Conservation (phyloP, 768 basidiomycete genomes). For the Tulasnella sp. region DNA sequence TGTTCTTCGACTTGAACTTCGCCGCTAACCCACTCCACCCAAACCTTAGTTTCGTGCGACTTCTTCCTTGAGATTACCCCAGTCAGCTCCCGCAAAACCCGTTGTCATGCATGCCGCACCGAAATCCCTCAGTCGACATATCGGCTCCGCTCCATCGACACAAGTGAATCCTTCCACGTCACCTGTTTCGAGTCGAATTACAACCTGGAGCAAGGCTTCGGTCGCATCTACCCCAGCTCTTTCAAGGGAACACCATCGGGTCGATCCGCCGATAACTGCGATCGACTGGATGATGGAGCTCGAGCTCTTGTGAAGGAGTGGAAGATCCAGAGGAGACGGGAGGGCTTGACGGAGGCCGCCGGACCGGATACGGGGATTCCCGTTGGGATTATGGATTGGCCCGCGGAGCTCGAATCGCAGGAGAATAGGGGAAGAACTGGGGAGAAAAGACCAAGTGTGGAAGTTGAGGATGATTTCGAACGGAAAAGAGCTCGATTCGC, state of each 20-base stretch:
- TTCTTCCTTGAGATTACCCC: constrained; percentile 18
- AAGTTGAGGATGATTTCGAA: constrained; percentile 14
- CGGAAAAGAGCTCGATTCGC: constrained; percentile 7
- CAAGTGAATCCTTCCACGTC: constrained; percentile 6
- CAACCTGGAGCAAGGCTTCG: constrained; percentile 23
- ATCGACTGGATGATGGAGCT: constrained; percentile 14
- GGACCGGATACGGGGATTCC: constrained; percentile 17
- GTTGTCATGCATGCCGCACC: constrained; percentile 11
- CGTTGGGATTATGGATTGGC: neutral
- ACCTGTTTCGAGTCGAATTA: constrained; percentile 7
- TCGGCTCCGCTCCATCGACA: constrained; percentile 17
- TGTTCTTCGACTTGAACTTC: neutral
- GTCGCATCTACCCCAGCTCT: constrained; percentile 20
- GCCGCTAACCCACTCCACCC: neutral
- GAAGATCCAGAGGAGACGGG: constrained; percentile 16
- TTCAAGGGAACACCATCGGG: neutral
- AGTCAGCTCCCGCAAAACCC: neutral
- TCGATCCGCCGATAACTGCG: neutral
- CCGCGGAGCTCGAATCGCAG: neutral
- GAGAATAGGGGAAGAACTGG: neutral
- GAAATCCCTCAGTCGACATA: constrained; percentile 18
- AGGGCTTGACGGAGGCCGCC: constrained; percentile 17
- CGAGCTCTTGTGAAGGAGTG: constrained; percentile 18
- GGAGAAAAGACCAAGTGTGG: constrained; percentile 4
- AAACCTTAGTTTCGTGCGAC: constrained; percentile 15